Percentiles rank a stretch among this genome's conserved stretches.
phyloP scores from a whole-genome alignment of 2,329 filamentous ascomycete species.

The Davidsoniella eucalypti region DNA sequence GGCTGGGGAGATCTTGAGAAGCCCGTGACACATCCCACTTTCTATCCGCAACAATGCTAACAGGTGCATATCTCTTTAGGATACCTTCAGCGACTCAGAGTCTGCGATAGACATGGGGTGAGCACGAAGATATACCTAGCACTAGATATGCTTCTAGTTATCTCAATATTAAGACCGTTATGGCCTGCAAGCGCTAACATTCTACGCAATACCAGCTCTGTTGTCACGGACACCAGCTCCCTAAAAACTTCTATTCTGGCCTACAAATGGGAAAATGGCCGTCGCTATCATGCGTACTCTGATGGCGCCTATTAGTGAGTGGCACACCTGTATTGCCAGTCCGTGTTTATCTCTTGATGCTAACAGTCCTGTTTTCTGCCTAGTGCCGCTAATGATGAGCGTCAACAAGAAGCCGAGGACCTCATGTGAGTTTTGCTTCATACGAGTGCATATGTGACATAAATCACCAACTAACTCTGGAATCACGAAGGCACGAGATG shows the following conservation, averaged over 20 bases:
- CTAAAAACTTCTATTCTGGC: slow-evolving; percentile 26
- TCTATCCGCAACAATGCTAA: neutral
- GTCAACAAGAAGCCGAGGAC: slow-evolving; percentile 18
- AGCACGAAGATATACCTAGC: neutral
- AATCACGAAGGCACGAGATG: slow-evolving; percentile 16
- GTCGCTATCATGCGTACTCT: slow-evolving; percentile 30
- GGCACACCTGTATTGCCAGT: neutral
- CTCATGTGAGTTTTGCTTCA: slow-evolving; percentile 14
- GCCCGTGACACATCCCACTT: neutral
- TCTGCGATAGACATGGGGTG: neutral
- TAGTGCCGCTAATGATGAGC: slow-evolving; percentile 19
- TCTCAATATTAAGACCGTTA: neutral
- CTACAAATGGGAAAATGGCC: slow-evolving; percentile 30
- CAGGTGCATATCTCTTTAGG: neutral
- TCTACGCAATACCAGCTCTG: neutral
- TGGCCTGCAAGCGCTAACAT: neutral
- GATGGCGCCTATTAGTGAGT: slow-evolving; percentile 23
- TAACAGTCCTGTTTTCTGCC: neutral
- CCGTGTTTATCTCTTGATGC: too few relatives aligned
- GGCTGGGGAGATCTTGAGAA: too few relatives aligned
- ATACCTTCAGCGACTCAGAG: neutral
- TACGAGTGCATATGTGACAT: neutral
- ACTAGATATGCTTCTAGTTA: neutral
- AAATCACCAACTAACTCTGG: neutral
- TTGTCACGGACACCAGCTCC: slow-evolving; percentile 15